Conservation (phyloP, 2,329 filamentous ascomycete species). For the Anthostomella pinea region DNA sequence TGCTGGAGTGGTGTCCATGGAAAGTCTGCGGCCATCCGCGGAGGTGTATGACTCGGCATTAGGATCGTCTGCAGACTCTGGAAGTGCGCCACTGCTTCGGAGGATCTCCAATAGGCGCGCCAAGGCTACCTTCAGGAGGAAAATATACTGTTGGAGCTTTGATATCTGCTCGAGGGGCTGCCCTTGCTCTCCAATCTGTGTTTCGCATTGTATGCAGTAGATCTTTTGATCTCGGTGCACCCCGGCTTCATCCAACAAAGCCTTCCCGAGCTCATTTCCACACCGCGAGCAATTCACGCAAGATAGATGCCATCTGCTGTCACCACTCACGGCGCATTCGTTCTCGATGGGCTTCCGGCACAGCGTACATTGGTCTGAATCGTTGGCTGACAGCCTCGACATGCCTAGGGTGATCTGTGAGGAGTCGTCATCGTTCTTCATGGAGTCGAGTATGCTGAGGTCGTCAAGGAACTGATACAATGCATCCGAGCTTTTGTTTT, state of each 20-base stretch:
- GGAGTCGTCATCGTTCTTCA: slow-evolving; percentile 68
- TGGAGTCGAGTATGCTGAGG: slow-evolving; percentile 75
- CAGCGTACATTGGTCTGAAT: slow-evolving; percentile 78
- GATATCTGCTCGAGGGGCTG: slow-evolving; percentile 70
- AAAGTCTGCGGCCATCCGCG: slow-evolving; percentile 58
- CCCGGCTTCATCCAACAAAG: slow-evolving; percentile 66
- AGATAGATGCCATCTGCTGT: slow-evolving; percentile 77
- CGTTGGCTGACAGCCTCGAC: slow-evolving; percentile 65
- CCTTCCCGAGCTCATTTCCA: slow-evolving; percentile 62
- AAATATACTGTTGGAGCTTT: slow-evolving; percentile 91
- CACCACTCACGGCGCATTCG: slow-evolving; percentile 74
- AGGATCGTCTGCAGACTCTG: slow-evolving; percentile 71
- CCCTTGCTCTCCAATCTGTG: slow-evolving; percentile 50
- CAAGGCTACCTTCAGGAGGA: slow-evolving; percentile 85
- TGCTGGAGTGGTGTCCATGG: slow-evolving; percentile 47
- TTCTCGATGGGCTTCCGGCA: slow-evolving; percentile 92
- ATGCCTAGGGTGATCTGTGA: slow-evolving; percentile 65
- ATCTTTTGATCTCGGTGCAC: slow-evolving; percentile 69
- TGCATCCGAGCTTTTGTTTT: slow-evolving; percentile 70
- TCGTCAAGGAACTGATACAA: slow-evolving; percentile 81
- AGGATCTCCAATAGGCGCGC: slow-evolving; percentile 86
- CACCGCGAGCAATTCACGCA: slow-evolving; percentile 76
- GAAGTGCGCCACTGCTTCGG: slow-evolving; percentile 75
- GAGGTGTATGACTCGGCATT: slow-evolving; percentile 65
- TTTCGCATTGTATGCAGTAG: slow-evolving; percentile 67